phyloP scores from a whole-genome alignment of 352 stramenopile genomes.

The Blastocystis sp. region DNA sequence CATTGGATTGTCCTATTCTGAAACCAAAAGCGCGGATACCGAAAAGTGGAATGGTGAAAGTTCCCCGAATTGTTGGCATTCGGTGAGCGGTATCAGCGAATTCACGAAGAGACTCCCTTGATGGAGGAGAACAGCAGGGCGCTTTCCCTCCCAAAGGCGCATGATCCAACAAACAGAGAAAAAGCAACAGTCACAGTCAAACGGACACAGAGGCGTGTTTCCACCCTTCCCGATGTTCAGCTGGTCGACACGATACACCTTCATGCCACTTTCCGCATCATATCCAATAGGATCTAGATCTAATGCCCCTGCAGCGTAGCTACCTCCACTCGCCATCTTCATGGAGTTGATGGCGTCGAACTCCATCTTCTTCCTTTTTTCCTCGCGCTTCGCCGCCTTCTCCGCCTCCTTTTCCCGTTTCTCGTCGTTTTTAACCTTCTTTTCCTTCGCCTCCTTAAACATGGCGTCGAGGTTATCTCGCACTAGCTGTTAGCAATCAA shows the following conservation, averaged over 20 bases:
- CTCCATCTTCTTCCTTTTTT: not conserved
- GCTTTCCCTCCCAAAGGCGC: not conserved
- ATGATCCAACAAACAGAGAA: not conserved
- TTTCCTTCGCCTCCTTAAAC: constrained; percentile 31
- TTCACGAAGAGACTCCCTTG: no score
- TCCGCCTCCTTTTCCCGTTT: constrained; percentile 13
- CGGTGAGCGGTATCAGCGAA: no score
- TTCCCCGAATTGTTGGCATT: no score
- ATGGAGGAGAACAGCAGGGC: no score
- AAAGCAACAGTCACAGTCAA: constrained; percentile 56
- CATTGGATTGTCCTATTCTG: not conserved
- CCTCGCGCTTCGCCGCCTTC: not conserved
- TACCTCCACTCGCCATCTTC: constrained; percentile 25
- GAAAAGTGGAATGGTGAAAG: not conserved
- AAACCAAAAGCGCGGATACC: not conserved
- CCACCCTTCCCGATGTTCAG: constrained; percentile 51
- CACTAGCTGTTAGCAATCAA: not conserved
- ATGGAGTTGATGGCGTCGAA: constrained; percentile 25
- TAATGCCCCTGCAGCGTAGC: not conserved
- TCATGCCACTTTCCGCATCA: constrained; percentile 46
- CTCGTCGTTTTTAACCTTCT: constrained; percentile 29
- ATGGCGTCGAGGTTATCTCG: not conserved
- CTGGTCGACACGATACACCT: constrained; percentile 41
- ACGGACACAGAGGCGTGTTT: constrained; percentile 56
- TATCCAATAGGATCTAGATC: constrained; percentile 37